These are phyloP conservation scores for Geranium incanum DNA, from an alignment of 441 rosid species.

Conservation along the genomic window DNA sequence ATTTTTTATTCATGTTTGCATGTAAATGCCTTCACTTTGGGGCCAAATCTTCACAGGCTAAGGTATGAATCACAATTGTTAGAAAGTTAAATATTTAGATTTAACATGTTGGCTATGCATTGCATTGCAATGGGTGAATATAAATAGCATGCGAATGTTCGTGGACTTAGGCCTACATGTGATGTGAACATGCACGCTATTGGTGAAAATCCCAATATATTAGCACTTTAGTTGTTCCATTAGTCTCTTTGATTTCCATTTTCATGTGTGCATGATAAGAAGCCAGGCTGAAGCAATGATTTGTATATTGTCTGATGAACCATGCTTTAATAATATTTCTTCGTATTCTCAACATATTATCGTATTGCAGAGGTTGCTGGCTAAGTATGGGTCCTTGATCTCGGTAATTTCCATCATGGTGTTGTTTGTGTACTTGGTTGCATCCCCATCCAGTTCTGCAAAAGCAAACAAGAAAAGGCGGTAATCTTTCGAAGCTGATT, in stretches of 20 bases:
- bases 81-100: neutral
- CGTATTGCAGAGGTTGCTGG: constrained; percentile 60
- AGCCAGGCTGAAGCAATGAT: neutral
- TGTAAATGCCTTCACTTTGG: constrained; percentile 30
- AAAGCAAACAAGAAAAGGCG: constrained; percentile 84
- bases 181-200: neutral
- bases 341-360: neutral
- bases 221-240: neutral
- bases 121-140: neutral
- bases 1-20: constrained; percentile 26
- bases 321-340: neutral
- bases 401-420: constrained; percentile 65
- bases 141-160: neutral
- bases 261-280: neutral
- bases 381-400: constrained; percentile 65
- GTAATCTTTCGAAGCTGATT: constrained; percentile 21
- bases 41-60: constrained; percentile 49
- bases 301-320: neutral
- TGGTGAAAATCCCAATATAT: neutral
- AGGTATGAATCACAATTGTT: constrained; percentile 45
- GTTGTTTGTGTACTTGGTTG: constrained; percentile 58
- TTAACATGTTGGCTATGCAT: neutral
- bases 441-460: constrained; percentile 48
- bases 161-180: neutral
- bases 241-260: neutral